Evolutionary conservation across 345 rosid genomes (phyloP).

Genomic region (Citrus sp.): DNA sequence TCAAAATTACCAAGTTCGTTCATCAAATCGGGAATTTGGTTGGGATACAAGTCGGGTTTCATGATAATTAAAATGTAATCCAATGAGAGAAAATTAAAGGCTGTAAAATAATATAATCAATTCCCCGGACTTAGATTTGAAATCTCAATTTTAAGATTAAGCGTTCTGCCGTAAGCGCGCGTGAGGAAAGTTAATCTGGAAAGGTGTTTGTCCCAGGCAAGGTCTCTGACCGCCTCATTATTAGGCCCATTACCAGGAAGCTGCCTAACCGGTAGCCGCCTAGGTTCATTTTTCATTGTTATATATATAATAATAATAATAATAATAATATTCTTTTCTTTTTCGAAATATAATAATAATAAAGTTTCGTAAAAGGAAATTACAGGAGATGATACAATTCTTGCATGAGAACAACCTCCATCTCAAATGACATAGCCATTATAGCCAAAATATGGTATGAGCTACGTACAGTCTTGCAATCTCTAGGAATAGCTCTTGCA

Average conservation of each 20-base stretch:
- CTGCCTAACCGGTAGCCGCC: not conserved
- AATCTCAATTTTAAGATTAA: not conserved
- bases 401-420: too few species aligned
- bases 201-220: not conserved
- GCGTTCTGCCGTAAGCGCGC: not conserved
- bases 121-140: not conserved
- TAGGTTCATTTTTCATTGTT: too few species aligned
- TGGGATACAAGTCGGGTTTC: constrained; percentile 15
- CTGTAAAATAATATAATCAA: too few species aligned
- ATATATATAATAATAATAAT: too few species aligned
- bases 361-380: too few species aligned
- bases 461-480: too few species aligned
- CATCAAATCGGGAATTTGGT: not conserved
- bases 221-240: constrained; percentile 20
- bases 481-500: too few species aligned
- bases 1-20: constrained; percentile 5
- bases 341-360: too few species aligned
- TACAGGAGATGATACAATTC: too few species aligned
- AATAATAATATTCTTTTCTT: too few species aligned
- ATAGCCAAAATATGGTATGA: too few species aligned
- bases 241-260: constrained; percentile 34
- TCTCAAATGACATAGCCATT: too few species aligned
- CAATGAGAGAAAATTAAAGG: not conserved
- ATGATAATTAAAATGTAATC: not conserved
- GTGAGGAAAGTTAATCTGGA: not conserved